A percentile compares a stretch with the other conserved stretches of the same genome.
These are phyloP conservation scores for Aspergillus coremiiformis DNA, from an alignment of 495 filamentous ascomycete genomes.

Conservation along the genomic window DNA sequence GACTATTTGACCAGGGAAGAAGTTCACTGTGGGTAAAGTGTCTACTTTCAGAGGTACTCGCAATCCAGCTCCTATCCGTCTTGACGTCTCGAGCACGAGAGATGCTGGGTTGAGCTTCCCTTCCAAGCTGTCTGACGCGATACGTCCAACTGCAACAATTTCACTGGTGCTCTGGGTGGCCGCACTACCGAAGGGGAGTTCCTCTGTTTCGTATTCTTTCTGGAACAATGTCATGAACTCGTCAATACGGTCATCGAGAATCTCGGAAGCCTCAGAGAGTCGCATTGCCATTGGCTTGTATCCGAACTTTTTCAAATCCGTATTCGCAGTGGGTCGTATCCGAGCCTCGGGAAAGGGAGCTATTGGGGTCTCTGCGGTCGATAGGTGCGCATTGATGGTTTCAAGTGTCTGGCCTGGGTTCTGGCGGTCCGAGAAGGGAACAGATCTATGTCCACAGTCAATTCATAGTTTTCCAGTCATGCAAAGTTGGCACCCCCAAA, in stretches of 20 bases:
- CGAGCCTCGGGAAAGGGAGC: constrained; percentile 67
- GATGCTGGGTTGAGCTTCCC: constrained; percentile 79
- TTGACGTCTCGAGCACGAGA: constrained; percentile 77
- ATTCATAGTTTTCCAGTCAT: not conserved
- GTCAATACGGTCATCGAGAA: constrained; percentile 91
- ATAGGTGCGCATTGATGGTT: constrained; percentile 70
- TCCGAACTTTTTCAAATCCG: constrained; percentile 79
- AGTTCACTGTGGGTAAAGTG: constrained; percentile 60
- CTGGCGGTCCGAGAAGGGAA: constrained; percentile 61
- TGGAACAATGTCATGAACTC: constrained; percentile 68
- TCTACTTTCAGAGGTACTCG: constrained; percentile 74
- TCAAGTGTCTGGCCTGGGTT: constrained; percentile 78
- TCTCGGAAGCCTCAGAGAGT: constrained; percentile 81
- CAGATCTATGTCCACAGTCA: constrained; percentile 29
- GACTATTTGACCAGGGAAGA: constrained; percentile 94
- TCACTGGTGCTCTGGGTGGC: constrained; percentile 75
- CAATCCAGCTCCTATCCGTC: constrained; percentile 73
- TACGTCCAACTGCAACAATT: constrained; percentile 83
- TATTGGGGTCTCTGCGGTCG: constrained; percentile 59
- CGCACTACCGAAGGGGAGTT: constrained; percentile 80
- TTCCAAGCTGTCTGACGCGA: constrained; percentile 76
- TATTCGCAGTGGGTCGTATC: constrained; percentile 71
- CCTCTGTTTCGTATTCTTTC: constrained; percentile 65
- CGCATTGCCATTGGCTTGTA: constrained; percentile 95
- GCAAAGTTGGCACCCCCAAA: not conserved